These are phyloP conservation scores for Fraxinus anomala DNA, from an alignment of 257 asterid species.

Conservation along the genomic window DNA sequence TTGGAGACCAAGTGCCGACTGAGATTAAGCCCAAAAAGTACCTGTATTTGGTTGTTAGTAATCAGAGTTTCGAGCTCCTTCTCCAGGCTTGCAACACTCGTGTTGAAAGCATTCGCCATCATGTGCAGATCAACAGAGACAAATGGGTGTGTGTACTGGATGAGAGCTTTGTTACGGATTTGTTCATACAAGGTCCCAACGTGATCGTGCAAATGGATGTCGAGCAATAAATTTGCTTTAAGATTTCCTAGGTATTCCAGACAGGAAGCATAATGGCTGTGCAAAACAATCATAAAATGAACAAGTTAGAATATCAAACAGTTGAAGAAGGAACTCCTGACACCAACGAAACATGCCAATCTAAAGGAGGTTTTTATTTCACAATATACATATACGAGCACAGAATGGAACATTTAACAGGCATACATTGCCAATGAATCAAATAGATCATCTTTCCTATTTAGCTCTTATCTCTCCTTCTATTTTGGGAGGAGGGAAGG, in stretches of 20 bases:
- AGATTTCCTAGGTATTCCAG: conserved; percentile 86
- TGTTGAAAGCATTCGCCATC: conserved; percentile 98
- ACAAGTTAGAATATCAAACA: background rate
- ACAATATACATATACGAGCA: background rate
- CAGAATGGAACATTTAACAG: background rate
- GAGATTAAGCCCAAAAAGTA: conserved; percentile 25
- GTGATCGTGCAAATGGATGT: conserved; percentile 92
- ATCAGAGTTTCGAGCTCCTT: conserved; percentile 92
- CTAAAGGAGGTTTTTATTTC: background rate
- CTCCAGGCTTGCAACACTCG: conserved; percentile 70
- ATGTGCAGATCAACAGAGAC: conserved; percentile 84
- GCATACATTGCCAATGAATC: background rate
- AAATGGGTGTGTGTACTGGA: conserved; percentile 92
- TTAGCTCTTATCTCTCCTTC: background rate
- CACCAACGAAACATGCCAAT: conserved; percentile 3
- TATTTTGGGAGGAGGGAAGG: background rate
- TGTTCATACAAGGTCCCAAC: conserved; percentile 84
- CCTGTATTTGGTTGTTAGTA: conserved; percentile 90
- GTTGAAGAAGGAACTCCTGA: conserved; percentile 12
- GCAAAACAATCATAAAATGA: conserved; percentile 33
- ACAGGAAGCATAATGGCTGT: conserved; percentile 96
- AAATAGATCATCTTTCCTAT: background rate
- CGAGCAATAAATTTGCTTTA: conserved; percentile 78
- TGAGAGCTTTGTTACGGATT: conserved; percentile 94
- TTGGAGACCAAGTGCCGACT: background rate